These are phyloP conservation scores for Aspergillus ibericus DNA, from an alignment of 2,329 filamentous ascomycete species.

Conservation along the genomic window DNA sequence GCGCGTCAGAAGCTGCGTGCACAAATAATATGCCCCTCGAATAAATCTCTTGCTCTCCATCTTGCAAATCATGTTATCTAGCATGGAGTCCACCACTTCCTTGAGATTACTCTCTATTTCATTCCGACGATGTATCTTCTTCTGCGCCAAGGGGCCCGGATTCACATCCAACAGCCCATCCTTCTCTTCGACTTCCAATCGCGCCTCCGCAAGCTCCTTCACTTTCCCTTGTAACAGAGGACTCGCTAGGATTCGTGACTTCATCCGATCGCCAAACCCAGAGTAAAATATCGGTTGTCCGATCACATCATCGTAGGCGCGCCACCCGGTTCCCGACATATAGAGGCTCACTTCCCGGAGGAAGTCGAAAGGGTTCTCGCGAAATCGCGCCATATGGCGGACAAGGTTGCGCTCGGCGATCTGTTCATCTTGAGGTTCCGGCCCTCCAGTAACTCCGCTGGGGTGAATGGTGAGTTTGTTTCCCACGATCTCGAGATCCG, in stretches of 20 bases:
- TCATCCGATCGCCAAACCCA: constrained; percentile 91
- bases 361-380: constrained; percentile 71
- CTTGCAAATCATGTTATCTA: constrained; percentile 97
- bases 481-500: constrained; percentile 75
- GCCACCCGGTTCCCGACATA: constrained; percentile 91
- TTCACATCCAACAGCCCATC: constrained; percentile 64
- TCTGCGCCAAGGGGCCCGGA: constrained; percentile 30
- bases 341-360: constrained; percentile 91
- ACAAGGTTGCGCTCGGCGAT: constrained; percentile 52
- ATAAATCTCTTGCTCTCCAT: constrained; percentile 96
- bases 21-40: constrained; percentile 83
- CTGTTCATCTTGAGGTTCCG: constrained; percentile 43
- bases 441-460: constrained; percentile 56
- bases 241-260: constrained; percentile 70
- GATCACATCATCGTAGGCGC: constrained; percentile 85
- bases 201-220: constrained; percentile 69
- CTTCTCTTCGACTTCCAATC: constrained; percentile 72
- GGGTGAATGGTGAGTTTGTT: constrained; percentile 74
- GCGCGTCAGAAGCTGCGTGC: constrained; percentile 82
- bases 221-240: constrained; percentile 74
- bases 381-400: constrained; percentile 83
- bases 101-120: constrained; percentile 72
- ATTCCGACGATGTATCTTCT: constrained; percentile 38
- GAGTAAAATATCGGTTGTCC: constrained; percentile 92
- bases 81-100: constrained; percentile 81